These are phyloP conservation scores for Nymphaea colorata DNA, from an alignment of 164 flowering plant genomes.

Conservation along the genomic window DNA sequence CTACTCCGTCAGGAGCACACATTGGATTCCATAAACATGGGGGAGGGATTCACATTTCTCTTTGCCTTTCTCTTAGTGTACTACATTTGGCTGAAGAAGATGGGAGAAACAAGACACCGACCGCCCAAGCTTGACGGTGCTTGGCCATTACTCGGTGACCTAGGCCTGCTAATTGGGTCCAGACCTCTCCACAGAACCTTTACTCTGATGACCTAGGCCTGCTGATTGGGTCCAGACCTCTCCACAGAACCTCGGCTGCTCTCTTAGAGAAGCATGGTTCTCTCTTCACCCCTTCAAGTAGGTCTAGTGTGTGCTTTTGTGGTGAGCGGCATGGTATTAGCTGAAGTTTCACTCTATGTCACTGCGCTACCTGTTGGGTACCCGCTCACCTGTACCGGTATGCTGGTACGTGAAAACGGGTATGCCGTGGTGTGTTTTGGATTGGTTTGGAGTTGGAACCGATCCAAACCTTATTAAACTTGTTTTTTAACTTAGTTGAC, in stretches of 20 bases:
- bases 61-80: neutral
- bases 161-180: neutral
- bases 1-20: too few relatives aligned
- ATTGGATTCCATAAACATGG: too few relatives aligned
- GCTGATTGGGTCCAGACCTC: too few relatives aligned
- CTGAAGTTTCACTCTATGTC: neutral
- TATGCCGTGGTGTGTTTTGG: too few relatives aligned
- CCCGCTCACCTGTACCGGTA: too few relatives aligned
- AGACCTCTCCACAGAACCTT: too few relatives aligned
- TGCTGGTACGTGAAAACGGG: too few relatives aligned
- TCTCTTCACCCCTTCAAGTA: neutral
- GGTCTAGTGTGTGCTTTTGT: neutral
- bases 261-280: neutral
- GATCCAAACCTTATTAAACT: too few relatives aligned
- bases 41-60: neutral
- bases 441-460: too few relatives aligned
- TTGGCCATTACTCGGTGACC: conserved; percentile 1
- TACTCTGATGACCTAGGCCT: too few relatives aligned
- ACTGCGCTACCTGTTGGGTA: too few relatives aligned
- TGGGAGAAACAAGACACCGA: neutral
- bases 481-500: too few relatives aligned
- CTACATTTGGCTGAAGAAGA: neutral
- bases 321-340: neutral
- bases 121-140: neutral
- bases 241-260: neutral